phyloP scores from a whole-genome alignment of 176 grass and related monocot genomes.

The Eragrostis curvula region DNA sequence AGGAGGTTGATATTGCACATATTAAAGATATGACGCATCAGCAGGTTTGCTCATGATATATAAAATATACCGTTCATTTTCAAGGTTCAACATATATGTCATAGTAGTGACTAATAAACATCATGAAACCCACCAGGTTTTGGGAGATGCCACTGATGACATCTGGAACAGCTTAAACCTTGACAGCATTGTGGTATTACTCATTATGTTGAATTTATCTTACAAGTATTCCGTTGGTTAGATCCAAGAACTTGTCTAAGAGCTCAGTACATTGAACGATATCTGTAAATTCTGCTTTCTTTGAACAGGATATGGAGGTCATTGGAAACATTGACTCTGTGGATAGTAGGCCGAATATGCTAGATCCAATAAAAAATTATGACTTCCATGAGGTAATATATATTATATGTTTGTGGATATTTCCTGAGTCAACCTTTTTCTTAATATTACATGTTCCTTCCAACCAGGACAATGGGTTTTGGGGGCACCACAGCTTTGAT shows the following conservation, averaged over 20 bases:
- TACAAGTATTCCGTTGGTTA: background rate
- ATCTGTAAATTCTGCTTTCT: background rate
- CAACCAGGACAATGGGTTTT: no score
- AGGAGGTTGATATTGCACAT: background rate
- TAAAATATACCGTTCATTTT: no score
- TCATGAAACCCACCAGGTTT: background rate
- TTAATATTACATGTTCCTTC: no score
- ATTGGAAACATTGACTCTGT: background rate
- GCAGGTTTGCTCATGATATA: background rate
- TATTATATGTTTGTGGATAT: no score
- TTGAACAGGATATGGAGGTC: background rate
- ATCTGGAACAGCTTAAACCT: background rate
- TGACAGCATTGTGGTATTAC: background rate
- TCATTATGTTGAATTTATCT: background rate
- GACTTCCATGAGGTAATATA: no score
- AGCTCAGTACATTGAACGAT: background rate
- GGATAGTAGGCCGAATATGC: no score
- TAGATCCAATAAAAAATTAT: no score
- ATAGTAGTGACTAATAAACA: no score
- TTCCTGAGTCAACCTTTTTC: no score
- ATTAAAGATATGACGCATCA: background rate
- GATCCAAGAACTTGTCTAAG: background rate
- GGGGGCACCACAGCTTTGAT: no score
- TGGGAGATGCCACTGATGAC: background rate
- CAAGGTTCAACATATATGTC: no score